Conservation (phyloP, 2,329 filamentous ascomycete species). For the Penicillium sp. region DNA sequence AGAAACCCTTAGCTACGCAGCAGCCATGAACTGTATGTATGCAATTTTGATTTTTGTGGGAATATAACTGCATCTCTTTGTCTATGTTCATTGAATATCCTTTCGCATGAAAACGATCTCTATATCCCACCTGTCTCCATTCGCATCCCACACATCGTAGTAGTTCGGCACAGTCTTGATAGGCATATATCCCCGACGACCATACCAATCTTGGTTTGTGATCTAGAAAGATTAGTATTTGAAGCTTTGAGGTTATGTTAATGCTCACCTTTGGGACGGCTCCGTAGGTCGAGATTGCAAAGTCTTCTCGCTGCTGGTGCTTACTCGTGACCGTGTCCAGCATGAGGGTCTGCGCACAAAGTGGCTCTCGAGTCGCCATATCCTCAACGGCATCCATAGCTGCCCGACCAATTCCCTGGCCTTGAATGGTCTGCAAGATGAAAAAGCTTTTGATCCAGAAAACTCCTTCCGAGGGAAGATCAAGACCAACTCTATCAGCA, state of each 20-base stretch:
- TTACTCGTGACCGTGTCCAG: conserved; percentile 19
- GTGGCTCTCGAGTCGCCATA: conserved; percentile 17
- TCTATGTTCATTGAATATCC: conserved; percentile 10
- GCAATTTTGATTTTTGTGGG: no score
- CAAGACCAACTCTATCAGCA: conserved; percentile 8
- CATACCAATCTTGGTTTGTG: conserved; percentile 23
- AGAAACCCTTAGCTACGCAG: no score
- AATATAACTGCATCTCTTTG: not conserved
- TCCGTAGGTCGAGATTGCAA: conserved; percentile 14
- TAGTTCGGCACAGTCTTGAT: conserved; percentile 18
- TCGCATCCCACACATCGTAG: conserved; percentile 13
- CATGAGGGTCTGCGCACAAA: conserved; percentile 16
- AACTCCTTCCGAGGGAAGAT: conserved; percentile 9
- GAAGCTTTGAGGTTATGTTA: not conserved
- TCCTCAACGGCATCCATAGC: conserved; percentile 23
- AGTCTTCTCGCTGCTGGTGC: conserved; percentile 19
- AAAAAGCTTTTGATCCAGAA: conserved; percentile 25
- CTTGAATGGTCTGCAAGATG: conserved; percentile 9
- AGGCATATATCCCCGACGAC: conserved; percentile 18
- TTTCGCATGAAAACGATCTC: conserved; percentile 25
- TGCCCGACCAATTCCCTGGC: conserved; percentile 21
- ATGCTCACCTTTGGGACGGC: conserved; percentile 16
- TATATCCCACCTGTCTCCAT: conserved; percentile 15
- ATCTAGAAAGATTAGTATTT: conserved; percentile 9
- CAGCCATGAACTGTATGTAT: no score